Base-by-base conservation (phyloP, 2,329 filamentous ascomycete species). In the Cadophora luteo-olivacea region DNA sequence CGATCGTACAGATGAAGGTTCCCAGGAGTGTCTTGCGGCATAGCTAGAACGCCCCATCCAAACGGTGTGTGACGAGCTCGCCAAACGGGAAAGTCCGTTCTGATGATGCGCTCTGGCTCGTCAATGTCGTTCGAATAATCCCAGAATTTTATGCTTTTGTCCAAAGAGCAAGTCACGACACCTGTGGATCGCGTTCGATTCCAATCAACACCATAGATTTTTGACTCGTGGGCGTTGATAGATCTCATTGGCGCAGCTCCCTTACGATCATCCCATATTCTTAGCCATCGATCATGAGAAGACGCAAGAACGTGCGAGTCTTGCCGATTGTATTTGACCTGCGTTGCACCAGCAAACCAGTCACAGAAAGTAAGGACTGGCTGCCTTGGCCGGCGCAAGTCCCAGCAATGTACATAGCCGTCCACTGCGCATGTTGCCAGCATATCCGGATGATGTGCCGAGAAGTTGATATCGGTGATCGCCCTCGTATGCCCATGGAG, bases 401-500 rank as follows among this genome's bases (percentile, higher is more conserved):
- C 94, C 93, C 95, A 97, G 75, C 90, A 93, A 79, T 97, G 93
- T 9, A 97, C 92, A 76, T 94, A 97, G 62, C 94, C 96, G 79
- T 97, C 94, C 36, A 97, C 92, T 3, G 93, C 92, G 79, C 94
- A 97, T 0, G 95, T 97, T 11, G 94, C 92, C 19, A 97, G 86
- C 54, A 94, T 84, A 77, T 97, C 94, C 0, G 94, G 93, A 77
- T 97, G 92, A 74, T 97, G 93, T 5, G 94, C 94, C 0, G 93
- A 97, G 79, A 97, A 97, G 79, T 97, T 97, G 79, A 97, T 94
- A 78, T 97, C 94, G 8, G 94, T 97, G 74, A 97, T 97, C 70
- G 94, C 94, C 72, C 95, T 87, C 57, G 89, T 92, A 79, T 93
- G 94, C 1, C 91, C 93, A 75, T 97, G 92, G 16, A 97, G 85